Evolutionary conservation across 1,284 basidiomycete genomes (phyloP).

Genomic region (Sanghuangporus baumii): DNA sequence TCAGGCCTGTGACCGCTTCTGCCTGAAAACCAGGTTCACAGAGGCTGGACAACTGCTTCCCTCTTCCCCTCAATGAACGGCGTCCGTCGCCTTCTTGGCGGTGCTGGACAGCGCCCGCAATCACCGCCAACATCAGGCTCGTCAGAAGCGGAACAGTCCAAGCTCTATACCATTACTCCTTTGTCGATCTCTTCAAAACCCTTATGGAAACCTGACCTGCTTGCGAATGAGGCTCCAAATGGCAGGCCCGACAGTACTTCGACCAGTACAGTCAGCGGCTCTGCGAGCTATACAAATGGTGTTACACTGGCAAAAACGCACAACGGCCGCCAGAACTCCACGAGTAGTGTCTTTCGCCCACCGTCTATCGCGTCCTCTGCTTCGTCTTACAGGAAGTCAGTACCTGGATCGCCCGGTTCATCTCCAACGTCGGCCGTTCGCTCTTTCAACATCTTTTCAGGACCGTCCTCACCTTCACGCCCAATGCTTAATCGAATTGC

Average conservation of each 20-base stretch:
- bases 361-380: conserved; percentile 24
- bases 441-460: conserved; percentile 32
- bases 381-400: conserved; percentile 26
- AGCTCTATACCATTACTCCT: conserved; percentile 36
- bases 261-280: conserved; percentile 11
- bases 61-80: conserved; percentile 20
- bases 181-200: conserved; percentile 37
- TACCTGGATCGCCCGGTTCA: conserved; percentile 28
- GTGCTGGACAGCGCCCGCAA: conserved; percentile 35
- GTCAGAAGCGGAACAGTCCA: conserved; percentile 22
- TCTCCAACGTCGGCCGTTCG: conserved; percentile 25
- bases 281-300: conserved; percentile 3
- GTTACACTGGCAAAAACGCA: neutral
- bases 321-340: conserved; percentile 21
- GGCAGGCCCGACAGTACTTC: conserved; percentile 9
- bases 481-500: conserved; percentile 26
- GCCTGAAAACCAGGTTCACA: neutral
- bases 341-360: conserved; percentile 22
- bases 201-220: conserved; percentile 13
- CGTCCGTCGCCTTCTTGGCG: conserved; percentile 21
- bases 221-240: neutral
- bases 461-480: conserved; percentile 35
- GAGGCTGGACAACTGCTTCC: conserved; percentile 1
- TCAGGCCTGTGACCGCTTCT: neutral
- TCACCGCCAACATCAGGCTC: conserved; percentile 34